These are phyloP conservation scores for Pseudocercospora macadamiae DNA, from an alignment of 2,329 filamentous ascomycete genomes.

Conservation along the genomic window DNA sequence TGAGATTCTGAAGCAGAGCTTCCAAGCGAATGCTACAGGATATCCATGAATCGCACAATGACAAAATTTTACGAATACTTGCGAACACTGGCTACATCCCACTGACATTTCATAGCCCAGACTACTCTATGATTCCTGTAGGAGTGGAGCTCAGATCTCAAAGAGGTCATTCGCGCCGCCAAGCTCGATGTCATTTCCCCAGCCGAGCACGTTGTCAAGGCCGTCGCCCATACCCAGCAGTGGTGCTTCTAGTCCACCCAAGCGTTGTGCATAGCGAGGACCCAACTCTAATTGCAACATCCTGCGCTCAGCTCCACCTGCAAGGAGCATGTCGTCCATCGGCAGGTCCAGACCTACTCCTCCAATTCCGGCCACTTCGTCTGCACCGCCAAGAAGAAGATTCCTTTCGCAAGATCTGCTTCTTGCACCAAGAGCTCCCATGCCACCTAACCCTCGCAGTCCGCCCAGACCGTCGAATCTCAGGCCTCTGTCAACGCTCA, in stretches of 20 bases:
- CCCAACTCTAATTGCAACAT: slow-evolving; percentile 17
- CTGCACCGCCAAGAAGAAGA: not conserved
- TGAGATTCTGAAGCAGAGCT: slow-evolving; percentile 42
- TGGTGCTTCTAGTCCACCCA: slow-evolving; percentile 1
- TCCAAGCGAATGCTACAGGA: slow-evolving; percentile 40
- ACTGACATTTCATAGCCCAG: too few relatives aligned
- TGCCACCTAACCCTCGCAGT: not conserved
- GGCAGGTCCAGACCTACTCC: not conserved
- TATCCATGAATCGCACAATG: not conserved
- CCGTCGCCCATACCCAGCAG: slow-evolving; percentile 1
- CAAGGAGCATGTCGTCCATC: slow-evolving; percentile 3
- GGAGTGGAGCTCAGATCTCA: not conserved
- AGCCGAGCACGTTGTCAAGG: slow-evolving; percentile 1
- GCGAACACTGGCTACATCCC: too few relatives aligned
- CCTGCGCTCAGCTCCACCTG: slow-evolving; percentile 2
- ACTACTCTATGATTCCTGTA: too few relatives aligned
- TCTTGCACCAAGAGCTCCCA: not conserved
- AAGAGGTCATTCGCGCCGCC: not conserved
- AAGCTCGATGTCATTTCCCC: slow-evolving; percentile 3
- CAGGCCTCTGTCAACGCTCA: not conserved
- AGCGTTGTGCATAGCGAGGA: slow-evolving; percentile 14
- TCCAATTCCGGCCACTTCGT: slow-evolving; percentile 1
- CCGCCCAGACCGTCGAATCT: not conserved
- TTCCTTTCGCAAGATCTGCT: not conserved
- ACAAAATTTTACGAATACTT: too few relatives aligned